Conservation (phyloP, 257 asterid species). For the Primulina huaijiensis region DNA sequence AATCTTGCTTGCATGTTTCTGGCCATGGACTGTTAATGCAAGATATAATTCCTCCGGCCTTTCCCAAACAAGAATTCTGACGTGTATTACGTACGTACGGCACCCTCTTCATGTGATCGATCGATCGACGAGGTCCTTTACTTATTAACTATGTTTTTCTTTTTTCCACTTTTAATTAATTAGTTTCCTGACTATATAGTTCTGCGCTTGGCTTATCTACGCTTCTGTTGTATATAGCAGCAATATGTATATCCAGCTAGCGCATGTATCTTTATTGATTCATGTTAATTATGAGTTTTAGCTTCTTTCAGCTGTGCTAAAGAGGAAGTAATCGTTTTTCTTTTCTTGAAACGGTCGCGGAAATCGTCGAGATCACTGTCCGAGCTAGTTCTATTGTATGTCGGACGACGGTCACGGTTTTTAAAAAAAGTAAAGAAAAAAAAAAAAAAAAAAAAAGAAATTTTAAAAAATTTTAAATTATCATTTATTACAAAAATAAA, state of each 20-base stretch:
- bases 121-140: not conserved
- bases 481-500: no score
- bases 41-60: slow-evolving; percentile 38
- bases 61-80: slow-evolving; percentile 38
- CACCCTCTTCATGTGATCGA: not conserved
- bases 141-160: not conserved
- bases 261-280: not conserved
- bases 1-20: slow-evolving; percentile 25
- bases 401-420: no score
- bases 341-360: no score
- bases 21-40: slow-evolving; percentile 49
- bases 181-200: not conserved
- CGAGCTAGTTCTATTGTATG: no score
- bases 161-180: not conserved
- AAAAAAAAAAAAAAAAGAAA: no score
- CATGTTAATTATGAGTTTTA: not conserved
- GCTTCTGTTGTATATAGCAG: not conserved
- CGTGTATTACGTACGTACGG: not conserved
- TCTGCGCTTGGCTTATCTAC: not conserved
- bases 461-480: no score
- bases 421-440: no score
- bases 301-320: no score
- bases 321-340: no score
- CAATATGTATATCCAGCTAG: not conserved
- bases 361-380: no score